Evolutionary conservation across 116 monocot species (phyloP).

Genomic region (Papilionanthe hybrid): DNA sequence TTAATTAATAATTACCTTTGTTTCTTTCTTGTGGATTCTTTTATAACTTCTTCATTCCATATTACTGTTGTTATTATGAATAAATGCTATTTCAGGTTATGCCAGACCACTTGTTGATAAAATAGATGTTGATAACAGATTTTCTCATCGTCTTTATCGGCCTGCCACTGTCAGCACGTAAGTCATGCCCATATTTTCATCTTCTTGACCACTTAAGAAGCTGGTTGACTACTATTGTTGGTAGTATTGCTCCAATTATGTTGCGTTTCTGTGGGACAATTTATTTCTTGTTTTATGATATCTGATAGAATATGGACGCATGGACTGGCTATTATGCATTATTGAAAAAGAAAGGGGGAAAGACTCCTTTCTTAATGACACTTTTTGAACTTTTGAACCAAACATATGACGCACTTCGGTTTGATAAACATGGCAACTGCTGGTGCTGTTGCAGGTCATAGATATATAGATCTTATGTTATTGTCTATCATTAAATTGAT

Average conservation of each 20-base stretch:
- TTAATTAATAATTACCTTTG: neutral
- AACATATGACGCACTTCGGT: neutral
- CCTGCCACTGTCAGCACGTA: slow-evolving; percentile 89
- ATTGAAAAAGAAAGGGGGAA: neutral
- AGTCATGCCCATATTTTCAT: slow-evolving; percentile 9
- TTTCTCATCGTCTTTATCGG: slow-evolving; percentile 70
- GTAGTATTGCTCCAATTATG: neutral
- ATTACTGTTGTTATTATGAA: neutral
- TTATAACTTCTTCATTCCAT: neutral
- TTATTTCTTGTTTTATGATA: slow-evolving; percentile 1
- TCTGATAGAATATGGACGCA: neutral
- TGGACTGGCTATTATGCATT: neutral
- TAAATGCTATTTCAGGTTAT: slow-evolving; percentile 60
- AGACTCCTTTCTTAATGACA: neutral
- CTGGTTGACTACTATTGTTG: neutral
- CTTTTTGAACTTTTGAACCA: neutral
- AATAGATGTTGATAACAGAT: slow-evolving; percentile 75
- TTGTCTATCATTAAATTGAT: neutral
- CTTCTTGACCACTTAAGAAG: neutral
- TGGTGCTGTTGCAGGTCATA: neutral
- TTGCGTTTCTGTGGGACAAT: neutral
- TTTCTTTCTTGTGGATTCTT: neutral
- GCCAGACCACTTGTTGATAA: slow-evolving; percentile 91
- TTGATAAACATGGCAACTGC: neutral
- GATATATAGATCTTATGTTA: neutral